Base-by-base conservation (phyloP, 1,284 basidiomycete genomes). In the Tetrapyrgos nigripes region DNA sequence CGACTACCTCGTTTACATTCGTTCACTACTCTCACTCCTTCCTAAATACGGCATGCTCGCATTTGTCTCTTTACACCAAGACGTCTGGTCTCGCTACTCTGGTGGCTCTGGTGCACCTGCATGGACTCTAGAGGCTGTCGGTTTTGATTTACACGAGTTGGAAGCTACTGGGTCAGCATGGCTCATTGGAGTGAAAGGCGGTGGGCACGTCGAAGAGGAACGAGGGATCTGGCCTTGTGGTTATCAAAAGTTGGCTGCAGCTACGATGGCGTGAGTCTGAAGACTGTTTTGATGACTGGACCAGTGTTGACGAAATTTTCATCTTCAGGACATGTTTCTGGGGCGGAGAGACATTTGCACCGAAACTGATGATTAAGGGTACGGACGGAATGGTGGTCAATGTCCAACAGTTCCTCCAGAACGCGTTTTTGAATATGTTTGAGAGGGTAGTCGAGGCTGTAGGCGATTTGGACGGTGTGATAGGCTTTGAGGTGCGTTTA, bases 21-120 rank as follows among this genome's bases (percentile, higher is more conserved):
- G 85, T 47, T 69, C 77, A 1, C 74, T 99, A 2, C 79, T 99
- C 5, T 81, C 83, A 0, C 73, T 95, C n/a, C 83, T 98, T 58
- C 88, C 92, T 0, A 72, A 89, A 59, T 94, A 92, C 61, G 94
- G 94, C 1, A 72, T 99, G 26, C 82, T 85, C 2, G 92, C 91
- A 3, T 95, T 97, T 67, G 83, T 99, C 14, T 86, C 85, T 1
- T 70, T 95, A 55, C 94, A 96, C 68, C 94, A 96, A 75, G 94
- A 96, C 68, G 95, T 98, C 26, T 99, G 96, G 94, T 97, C 94
- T 1, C 87, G 96, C 4, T 95, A 96, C 67, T 89, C 87, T 8
- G 97, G 97, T 17, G 97, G 97, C 2, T 94, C 92, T 1, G 94
- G 94, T 3, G 94, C 94, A 2, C 94, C 94, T 1, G 93, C 92